Percentiles rank a stretch among this genome's conserved stretches.
These are phyloP conservation scores for Wallacemonas sp. DNA, from an alignment of 208 protist species.

Conservation along the genomic window DNA sequence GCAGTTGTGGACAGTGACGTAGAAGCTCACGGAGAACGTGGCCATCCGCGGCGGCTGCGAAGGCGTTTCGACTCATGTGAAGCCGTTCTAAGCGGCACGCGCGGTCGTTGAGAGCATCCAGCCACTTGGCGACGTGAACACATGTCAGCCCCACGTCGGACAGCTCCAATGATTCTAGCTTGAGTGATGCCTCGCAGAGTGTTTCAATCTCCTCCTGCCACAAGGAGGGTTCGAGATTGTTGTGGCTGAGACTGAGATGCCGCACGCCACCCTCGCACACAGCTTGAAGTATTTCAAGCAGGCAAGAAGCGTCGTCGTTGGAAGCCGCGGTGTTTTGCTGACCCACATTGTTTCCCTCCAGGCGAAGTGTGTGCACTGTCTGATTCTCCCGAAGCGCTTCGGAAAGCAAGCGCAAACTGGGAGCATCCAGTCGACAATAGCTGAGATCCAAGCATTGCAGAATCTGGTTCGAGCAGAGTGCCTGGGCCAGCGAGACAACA, in stretches of 20 bases:
- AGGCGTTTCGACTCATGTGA: conserved; percentile 57
- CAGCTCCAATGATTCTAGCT: conserved; percentile 52
- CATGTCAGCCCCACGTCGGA: conserved; percentile 40
- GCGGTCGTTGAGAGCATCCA: conserved; percentile 17
- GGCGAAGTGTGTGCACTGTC: conserved; percentile 37
- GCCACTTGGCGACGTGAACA: conserved; percentile 52
- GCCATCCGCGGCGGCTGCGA: conserved; percentile 36
- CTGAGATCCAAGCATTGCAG: conserved; percentile 66
- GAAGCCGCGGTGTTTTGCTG: conserved; percentile 15
- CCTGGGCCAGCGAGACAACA: conserved; percentile 43
- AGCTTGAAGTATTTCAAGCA: conserved; percentile 38
- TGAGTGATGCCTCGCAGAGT: conserved; percentile 38
- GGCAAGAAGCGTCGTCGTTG: conserved; percentile 34
- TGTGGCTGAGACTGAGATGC: conserved; percentile 64
- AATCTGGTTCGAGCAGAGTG: conserved; percentile 46
- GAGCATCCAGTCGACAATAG: conserved; percentile 55
- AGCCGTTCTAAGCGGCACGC: conserved; percentile 36
- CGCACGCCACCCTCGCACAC: conserved; percentile 32
- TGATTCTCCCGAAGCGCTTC: conserved; percentile 42
- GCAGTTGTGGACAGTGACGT: conserved; percentile 36
- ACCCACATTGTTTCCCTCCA: conserved; percentile 75
- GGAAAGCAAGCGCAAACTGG: conserved; percentile 43
- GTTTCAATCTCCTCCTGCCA: conserved; percentile 49
- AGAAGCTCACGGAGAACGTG: conserved; percentile 38
- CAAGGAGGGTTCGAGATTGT: conserved; percentile 54